Base-by-base conservation (phyloP, 2,329 filamentous ascomycete species). In the Tolypocladium album region DNA sequence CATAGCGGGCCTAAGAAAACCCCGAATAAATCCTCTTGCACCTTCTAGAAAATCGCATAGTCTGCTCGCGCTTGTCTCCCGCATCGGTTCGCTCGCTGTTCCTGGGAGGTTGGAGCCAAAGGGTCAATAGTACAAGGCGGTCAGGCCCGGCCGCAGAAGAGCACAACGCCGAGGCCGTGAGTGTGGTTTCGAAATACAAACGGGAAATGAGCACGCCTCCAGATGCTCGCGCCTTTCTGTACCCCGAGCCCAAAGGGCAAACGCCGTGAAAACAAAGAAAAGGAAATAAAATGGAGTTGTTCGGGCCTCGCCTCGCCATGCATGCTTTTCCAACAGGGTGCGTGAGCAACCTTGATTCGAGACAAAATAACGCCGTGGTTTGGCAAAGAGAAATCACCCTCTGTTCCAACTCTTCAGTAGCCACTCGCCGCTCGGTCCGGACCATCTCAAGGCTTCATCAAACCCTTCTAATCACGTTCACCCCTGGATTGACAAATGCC, bases 401-500 rank as follows among this genome's bases (percentile, higher is more conserved):
- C 50, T 36, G 34, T 31, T 22, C 50, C 50, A 34, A 53, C 31
- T 27, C 50, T 36, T 53, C 50, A 20, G 31, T 36, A n/a, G 50
- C 34, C 50, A 11, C 50, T 36, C 50, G 50, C 5, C 13, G 50
- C 50, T 53, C 50, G 50, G 20, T 52, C 17, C 47, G 24, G 47
- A n/a, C 45, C 47, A 52, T 34, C 4, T 34, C 50, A 22, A 13
- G 31, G 31, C 3, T 53, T n/a, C n/a, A 53, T 40, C 62, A 70
- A 22, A 61, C 36, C 61, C 63, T 64, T 60, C 67, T 66, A 66
- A 78, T 61, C 72, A 76, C 67, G 67, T 82, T 83, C 64, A 76
- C 74, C 13, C 79, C 82, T 2, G 81, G 82, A 39, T 75, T 75
- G 59, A 84, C 77, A 65, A 81, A 87, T 24, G 85, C 84, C 62